Evolutionary conservation across 345 rosid species (phyloP).

Genomic region (Kernera saxatilis): DNA sequence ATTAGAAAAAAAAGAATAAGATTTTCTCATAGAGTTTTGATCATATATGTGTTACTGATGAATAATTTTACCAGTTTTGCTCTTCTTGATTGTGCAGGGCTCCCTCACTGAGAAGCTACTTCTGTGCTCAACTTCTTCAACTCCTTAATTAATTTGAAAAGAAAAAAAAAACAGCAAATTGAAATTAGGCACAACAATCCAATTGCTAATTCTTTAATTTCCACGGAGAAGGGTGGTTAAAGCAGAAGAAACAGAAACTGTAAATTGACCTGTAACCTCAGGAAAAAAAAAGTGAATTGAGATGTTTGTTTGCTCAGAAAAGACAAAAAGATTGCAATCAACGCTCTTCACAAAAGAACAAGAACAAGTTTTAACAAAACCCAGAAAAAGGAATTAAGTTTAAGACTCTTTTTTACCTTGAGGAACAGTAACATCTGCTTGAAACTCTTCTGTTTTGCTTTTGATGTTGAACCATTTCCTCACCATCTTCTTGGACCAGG

Average conservation of each 20-base stretch:
- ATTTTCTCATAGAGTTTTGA: neutral
- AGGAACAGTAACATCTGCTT: constrained; percentile 65
- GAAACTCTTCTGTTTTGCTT: constrained; percentile 81
- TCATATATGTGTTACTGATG: neutral
- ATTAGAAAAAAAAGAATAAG: neutral
- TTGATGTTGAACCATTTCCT: constrained; percentile 91
- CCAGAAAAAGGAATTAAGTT: neutral
- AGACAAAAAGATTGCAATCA: constrained; percentile 19
- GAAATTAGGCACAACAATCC: neutral
- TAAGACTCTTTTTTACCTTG: constrained; percentile 48
- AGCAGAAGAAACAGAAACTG: constrained; percentile 10
- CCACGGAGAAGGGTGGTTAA: constrained; percentile 1
- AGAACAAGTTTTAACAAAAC: constrained; percentile 17
- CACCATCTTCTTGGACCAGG: constrained; percentile 93
- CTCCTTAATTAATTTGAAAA: constrained; percentile 36
- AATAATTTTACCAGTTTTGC: constrained; percentile 64
- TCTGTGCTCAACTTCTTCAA: constrained; percentile 64
- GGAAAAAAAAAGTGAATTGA: neutral
- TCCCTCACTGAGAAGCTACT: constrained; percentile 80
- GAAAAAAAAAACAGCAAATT: neutral
- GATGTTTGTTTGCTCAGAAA: constrained; percentile 14
- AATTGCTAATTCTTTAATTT: neutral
- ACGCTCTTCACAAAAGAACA: constrained; percentile 6
- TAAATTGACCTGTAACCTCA: neutral
- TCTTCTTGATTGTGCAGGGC: constrained; percentile 72